Evolutionary conservation across 805 yeast genomes (phyloP), one percentile per base, ranked within the genome.

Genomic region (Candida nonsorbophila): DNA sequence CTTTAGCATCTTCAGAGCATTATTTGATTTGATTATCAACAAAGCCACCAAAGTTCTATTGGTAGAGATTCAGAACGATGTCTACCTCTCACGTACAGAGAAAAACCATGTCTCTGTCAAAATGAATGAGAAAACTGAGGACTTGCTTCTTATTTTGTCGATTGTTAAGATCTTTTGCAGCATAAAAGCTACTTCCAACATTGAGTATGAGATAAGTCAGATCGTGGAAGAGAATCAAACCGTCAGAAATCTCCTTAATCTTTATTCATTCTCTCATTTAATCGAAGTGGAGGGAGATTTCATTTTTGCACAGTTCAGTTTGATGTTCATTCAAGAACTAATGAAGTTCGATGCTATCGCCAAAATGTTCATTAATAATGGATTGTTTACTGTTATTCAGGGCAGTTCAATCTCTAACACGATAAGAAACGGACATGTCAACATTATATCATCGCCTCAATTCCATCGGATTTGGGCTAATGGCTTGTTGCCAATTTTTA

Each of bases 401-500:
- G 94, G 86, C 43, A 79, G 92, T 32, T 79, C 87, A 5, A 66
- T 84, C 1, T 80, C 94, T 0, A 54, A 66, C 15, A 65, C 67
- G 2, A 74, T 88, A 22, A 85, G 80, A 47, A 61, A 67, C 4
- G 95, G 94, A 0, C 69, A 69, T 6, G 54, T 84, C 3, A 59
- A 66, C 9, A 69, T 83, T 2, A 66, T 64, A 21, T 45, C 55
- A 1, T 52, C 73, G 3, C 70, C 84, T 0, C 70, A 72, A 27
- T 55, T 83, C 34, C 90, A 87, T 50, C 68, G 72, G 29, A 61
- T 84, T n/a, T 88, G 97, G 97, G 71, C 77, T n/a, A 77, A 79
- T 44, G 95, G 95, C 1, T 55, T 88, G 11, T 60, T 88, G 17
- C 78, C 92, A 0, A 72, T 84, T 4, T 58, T 82, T 13, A 56